These are phyloP conservation scores for Salix arbutifolia DNA, from an alignment of 345 rosid genomes.

Conservation along the genomic window DNA sequence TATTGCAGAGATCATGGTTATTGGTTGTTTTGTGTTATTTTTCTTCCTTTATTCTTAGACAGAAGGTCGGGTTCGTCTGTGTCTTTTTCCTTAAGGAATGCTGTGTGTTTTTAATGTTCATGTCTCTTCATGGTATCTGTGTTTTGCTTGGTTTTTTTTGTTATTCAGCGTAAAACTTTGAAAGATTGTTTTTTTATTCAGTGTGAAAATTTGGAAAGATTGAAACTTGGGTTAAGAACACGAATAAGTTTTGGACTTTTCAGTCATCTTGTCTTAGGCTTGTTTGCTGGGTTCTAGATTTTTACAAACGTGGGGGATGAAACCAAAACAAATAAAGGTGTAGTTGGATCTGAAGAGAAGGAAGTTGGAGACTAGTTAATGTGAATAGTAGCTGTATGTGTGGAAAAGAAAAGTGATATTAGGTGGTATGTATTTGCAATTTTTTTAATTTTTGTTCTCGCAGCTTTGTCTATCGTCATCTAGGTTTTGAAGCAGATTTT, in stretches of 20 bases:
- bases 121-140: background rate
- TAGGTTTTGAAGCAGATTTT: background rate
- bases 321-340: background rate
- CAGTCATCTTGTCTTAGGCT: background rate
- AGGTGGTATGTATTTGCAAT: no score
- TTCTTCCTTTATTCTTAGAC: background rate
- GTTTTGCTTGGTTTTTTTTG: background rate
- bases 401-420: background rate
- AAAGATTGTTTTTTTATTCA: background rate
- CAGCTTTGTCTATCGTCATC: no score
- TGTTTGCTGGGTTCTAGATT: background rate
- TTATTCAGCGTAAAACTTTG: background rate
- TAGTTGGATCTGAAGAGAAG: background rate
- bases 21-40: background rate
- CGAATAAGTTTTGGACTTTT: background rate
- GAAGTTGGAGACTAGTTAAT: background rate
- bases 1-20: background rate
- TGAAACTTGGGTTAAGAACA: background rate
- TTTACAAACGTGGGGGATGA: background rate
- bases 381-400: background rate
- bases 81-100: background rate
- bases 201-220: no score
- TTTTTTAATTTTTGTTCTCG: no score
- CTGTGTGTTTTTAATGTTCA: background rate
- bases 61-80: background rate